Conservation (phyloP, 2,329 filamentous ascomycete species). For the Nigrospora sphaerica region DNA sequence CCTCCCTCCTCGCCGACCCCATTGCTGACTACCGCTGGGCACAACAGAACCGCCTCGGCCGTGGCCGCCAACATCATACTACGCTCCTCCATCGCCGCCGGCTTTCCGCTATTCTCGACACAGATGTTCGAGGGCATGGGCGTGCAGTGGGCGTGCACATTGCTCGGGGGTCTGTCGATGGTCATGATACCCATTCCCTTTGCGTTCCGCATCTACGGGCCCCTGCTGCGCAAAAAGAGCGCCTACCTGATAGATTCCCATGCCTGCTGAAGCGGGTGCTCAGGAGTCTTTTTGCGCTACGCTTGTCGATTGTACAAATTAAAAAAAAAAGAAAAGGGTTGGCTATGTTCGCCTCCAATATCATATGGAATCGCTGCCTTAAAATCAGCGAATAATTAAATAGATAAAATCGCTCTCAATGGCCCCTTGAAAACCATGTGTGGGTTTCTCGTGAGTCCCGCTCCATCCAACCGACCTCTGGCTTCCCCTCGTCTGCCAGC, state of each 20-base stretch:
- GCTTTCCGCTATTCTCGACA: constrained; percentile 36
- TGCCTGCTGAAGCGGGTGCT: neutral
- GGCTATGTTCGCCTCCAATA: no score
- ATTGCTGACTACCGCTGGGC: neutral
- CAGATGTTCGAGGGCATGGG: constrained; percentile 29
- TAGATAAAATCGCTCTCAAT: no score
- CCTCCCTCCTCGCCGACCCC: no score
- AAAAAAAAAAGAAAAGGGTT: no score
- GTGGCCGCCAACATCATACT: constrained; percentile 34
- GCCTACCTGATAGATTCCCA: neutral
- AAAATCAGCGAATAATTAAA: no score
- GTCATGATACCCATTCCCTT: neutral
- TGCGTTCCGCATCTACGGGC: neutral
- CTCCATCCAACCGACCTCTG: no score
- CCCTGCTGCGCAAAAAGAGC: neutral
- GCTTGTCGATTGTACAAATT: no score
- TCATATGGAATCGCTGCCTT: no score
- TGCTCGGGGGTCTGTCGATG: neutral
- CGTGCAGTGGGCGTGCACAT: constrained; percentile 23
- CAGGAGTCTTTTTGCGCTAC: no score
- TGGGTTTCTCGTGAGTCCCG: no score
- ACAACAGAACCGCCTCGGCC: constrained; percentile 1
- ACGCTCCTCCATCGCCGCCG: constrained; percentile 31
- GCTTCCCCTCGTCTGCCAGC: no score
- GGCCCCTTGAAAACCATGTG: no score